phyloP scores from a whole-genome alignment of 768 basidiomycete genomes.

The Tulasnella sp. region DNA sequence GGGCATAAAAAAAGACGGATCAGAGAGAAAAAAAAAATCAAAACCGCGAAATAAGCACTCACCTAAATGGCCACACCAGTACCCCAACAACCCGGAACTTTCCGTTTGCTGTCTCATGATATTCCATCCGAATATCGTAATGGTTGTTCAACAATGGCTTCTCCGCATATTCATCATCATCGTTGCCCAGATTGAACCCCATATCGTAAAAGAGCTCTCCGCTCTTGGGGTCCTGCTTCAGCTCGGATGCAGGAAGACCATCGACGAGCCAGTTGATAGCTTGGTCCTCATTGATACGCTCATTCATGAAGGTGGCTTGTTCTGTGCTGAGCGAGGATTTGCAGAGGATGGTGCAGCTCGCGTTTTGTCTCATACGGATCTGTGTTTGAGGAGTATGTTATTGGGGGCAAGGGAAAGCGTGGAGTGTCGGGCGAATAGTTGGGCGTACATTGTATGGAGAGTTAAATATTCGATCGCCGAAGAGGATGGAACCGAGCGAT shows the following conservation, averaged over 20 bases:
- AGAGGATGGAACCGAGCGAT: slow-evolving; percentile 85
- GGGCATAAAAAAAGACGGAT: not conserved
- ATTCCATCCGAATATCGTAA: slow-evolving; percentile 79
- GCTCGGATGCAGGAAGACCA: slow-evolving; percentile 86
- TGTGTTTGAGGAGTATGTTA: slow-evolving; percentile 24
- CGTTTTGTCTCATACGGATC: slow-evolving; percentile 73
- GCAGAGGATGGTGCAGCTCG: slow-evolving; percentile 73
- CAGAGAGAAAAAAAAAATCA: not conserved
- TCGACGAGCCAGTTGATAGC: slow-evolving; percentile 92
- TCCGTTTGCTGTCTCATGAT: slow-evolving; percentile 58
- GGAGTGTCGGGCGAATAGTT: not conserved
- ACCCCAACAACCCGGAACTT: slow-evolving; percentile 87
- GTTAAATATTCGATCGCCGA: slow-evolving; percentile 89
- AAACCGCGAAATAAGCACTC: not conserved
- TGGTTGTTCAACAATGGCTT: slow-evolving; percentile 80
- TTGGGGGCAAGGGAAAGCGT: not conserved
- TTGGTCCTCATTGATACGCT: slow-evolving; percentile 84
- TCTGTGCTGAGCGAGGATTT: slow-evolving; percentile 45
- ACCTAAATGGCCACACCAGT: slow-evolving; percentile 65
- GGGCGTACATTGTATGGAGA: slow-evolving; percentile 71
- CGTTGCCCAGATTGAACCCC: slow-evolving; percentile 77
- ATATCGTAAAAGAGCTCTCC: slow-evolving; percentile 86
- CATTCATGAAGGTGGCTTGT: slow-evolving; percentile 82
- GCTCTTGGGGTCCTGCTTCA: slow-evolving; percentile 69
- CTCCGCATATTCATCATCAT: slow-evolving; percentile 47